phyloP scores from a whole-genome alignment of 148 eudicot genomes.

The Diospyros kaki region DNA sequence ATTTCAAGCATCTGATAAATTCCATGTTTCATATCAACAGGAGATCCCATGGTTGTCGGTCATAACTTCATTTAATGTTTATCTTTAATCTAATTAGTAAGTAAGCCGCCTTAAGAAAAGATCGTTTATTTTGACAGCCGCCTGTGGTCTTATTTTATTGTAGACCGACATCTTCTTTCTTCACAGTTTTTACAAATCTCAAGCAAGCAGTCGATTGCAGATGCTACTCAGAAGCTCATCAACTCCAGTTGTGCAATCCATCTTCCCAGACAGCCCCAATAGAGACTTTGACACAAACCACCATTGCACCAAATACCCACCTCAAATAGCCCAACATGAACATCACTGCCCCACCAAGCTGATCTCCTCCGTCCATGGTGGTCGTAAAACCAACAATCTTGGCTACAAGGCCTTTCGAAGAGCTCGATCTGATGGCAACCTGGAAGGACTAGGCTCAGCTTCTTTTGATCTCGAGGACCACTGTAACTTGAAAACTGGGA shows the following conservation, averaged over 20 bases:
- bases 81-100: too few species aligned
- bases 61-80: too few species aligned
- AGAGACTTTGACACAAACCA: neutral
- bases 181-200: neutral
- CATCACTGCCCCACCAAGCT: neutral
- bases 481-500: neutral
- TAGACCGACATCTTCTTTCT: too few species aligned
- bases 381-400: neutral
- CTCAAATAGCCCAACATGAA: neutral
- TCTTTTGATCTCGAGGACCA: neutral
- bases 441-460: conserved; percentile 12
- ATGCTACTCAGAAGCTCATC: conserved; percentile 18
- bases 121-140: too few species aligned
- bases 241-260: conserved; percentile 11
- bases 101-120: too few species aligned
- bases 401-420: neutral
- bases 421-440: conserved; percentile 11
- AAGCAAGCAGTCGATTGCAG: neutral
- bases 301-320: neutral
- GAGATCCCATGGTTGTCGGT: too few species aligned
- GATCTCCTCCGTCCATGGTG: neutral
- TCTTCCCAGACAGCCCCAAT: neutral
- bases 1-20: too few species aligned
- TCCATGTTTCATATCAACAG: too few species aligned
- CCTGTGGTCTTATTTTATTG: too few species aligned